A percentile compares a stretch with the other conserved stretches of the same genome.
Conservation (phyloP, 805 yeast species). For the Candida pini region DNA sequence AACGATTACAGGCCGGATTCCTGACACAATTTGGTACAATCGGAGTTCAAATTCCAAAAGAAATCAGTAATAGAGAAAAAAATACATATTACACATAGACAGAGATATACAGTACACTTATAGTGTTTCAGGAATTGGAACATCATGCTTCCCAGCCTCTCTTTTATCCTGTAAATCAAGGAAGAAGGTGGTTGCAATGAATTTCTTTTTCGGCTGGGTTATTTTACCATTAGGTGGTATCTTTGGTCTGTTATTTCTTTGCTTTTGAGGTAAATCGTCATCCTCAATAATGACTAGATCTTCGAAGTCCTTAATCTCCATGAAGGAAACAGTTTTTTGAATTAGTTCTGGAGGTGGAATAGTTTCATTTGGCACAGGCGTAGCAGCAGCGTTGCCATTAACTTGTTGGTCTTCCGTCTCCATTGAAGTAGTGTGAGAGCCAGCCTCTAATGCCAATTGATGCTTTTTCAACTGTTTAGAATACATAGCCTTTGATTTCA, state of each 20-base stretch:
- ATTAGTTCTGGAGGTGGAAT: neutral
- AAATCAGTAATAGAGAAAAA: too few relatives aligned
- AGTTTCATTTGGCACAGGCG: conserved; percentile 2
- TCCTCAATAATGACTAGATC: conserved; percentile 68
- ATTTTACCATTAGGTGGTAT: conserved; percentile 91
- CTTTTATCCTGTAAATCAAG: conserved; percentile 34
- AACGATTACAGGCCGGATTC: too few relatives aligned
- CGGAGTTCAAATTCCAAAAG: too few relatives aligned
- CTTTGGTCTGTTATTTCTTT: conserved; percentile 67
- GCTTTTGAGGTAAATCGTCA: conserved; percentile 77
- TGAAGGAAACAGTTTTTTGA: conserved; percentile 12
- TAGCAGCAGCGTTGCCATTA: neutral
- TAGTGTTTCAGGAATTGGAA: too few relatives aligned
- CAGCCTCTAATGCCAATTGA: too few relatives aligned
- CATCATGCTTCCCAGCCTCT: too few relatives aligned
- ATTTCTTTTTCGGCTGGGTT: conserved; percentile 59
- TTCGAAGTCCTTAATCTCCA: conserved; percentile 27
- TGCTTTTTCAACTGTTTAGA: conserved; percentile 39
- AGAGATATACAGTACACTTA: too few relatives aligned
- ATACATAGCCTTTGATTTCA: conserved; percentile 37
- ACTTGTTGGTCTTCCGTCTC: conserved; percentile 11
- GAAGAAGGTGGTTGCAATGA: conserved; percentile 48
- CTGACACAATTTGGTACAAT: too few relatives aligned
- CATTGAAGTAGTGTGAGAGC: too few relatives aligned
- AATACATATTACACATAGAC: too few relatives aligned